These are phyloP conservation scores for Heritiera fomes DNA, from an alignment of 345 rosid genomes.

Conservation along the genomic window DNA sequence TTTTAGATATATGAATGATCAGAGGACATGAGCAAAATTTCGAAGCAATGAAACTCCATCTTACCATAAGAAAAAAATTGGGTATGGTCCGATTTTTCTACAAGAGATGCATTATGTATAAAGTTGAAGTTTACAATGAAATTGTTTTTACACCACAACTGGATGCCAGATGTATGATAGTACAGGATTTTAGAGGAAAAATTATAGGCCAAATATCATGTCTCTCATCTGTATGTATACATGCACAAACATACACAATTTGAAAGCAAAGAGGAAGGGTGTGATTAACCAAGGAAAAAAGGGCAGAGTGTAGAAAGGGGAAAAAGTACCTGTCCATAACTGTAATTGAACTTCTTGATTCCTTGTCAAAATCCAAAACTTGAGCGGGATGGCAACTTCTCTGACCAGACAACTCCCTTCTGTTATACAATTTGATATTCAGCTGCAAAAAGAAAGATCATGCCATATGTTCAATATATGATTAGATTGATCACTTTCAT, in stretches of 20 bases:
- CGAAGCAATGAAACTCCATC: not conserved
- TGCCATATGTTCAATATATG: not conserved
- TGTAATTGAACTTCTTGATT: conserved; percentile 29
- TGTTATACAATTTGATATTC: conserved; percentile 54
- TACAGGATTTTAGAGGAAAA: not conserved
- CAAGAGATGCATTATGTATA: not conserved
- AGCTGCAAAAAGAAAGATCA: conserved; percentile 49
- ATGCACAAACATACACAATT: not conserved
- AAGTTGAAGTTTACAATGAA: not conserved
- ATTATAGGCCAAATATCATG: not conserved
- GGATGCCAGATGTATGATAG: not conserved
- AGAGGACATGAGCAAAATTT: not conserved
- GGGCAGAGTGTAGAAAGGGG: not conserved
- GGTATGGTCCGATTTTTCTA: not conserved
- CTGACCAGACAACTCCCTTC: conserved; percentile 75
- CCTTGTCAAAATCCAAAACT: conserved; percentile 48
- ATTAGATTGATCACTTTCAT: not conserved
- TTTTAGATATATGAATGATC: not conserved
- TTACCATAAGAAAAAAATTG: not conserved
- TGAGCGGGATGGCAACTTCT: conserved; percentile 61
- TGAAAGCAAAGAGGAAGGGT: not conserved
- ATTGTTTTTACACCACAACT: not conserved
- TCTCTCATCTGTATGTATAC: not conserved
- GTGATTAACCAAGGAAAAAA: not conserved
- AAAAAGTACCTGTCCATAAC: conserved; percentile 45